Percentiles rank a stretch among this genome's conserved stretches.
These are phyloP conservation scores for Ophiostoma himal-ulmi DNA, from an alignment of 2,329 filamentous ascomycete species.

Conservation along the genomic window DNA sequence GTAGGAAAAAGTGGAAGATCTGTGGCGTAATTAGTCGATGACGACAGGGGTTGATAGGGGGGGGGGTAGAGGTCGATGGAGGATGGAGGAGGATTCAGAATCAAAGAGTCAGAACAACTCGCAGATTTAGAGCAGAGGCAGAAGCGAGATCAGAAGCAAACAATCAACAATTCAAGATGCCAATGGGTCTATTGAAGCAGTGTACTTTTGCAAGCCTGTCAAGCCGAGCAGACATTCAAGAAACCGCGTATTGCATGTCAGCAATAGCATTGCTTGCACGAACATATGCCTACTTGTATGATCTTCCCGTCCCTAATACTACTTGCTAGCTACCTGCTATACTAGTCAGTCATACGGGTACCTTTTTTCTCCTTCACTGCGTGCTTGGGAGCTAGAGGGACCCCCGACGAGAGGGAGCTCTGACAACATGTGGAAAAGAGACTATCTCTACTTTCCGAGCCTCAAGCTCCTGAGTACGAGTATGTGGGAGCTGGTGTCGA, in stretches of 20 bases:
- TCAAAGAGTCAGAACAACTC: not conserved
- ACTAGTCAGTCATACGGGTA: not conserved
- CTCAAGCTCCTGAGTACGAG: no score
- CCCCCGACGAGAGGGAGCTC: not conserved
- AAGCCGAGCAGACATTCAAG: not conserved
- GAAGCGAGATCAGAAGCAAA: not conserved
- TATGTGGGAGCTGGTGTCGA: no score
- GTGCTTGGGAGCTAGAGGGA: slow-evolving; percentile 2
- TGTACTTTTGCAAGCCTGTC: not conserved
- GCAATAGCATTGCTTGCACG: not conserved
- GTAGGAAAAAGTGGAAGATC: not conserved
- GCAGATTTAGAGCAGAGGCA: not conserved
- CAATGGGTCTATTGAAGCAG: no score
- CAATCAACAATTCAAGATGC: no score
- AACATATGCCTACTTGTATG: not conserved
- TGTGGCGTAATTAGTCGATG: slow-evolving; percentile 9
- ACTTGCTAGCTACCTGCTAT: not conserved
- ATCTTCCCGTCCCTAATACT: not conserved
- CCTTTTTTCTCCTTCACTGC: slow-evolving; percentile 6
- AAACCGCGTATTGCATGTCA: not conserved
- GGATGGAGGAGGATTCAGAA: not conserved
- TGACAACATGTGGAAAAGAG: not conserved
- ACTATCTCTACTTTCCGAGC: no score
- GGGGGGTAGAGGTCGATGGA: not conserved
- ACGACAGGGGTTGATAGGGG: slow-evolving; percentile 9